Percentiles rank a stretch among this genome's conserved stretches.
phyloP scores from a whole-genome alignment of 164 flowering plant species.

The Paratinospora sagittata region DNA sequence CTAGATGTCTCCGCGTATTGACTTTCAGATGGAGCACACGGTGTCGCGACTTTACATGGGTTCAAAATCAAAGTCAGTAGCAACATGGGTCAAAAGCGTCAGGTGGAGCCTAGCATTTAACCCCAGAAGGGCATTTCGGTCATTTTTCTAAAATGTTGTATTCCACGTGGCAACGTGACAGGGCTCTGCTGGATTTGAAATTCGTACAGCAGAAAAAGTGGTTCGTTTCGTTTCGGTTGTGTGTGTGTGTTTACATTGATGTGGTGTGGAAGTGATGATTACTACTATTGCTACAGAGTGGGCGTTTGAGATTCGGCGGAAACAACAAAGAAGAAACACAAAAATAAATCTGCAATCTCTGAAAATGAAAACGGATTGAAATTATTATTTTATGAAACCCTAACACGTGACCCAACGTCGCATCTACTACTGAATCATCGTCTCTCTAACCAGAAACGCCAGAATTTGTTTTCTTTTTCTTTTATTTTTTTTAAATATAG shows the following conservation, averaged over 20 bases:
- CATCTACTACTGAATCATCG: neutral
- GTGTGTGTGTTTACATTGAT: too few relatives aligned
- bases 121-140: neutral
- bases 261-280: neutral
- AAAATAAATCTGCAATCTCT: neutral
- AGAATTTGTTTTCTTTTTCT: too few relatives aligned
- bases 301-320: conserved; percentile 6
- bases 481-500: too few relatives aligned
- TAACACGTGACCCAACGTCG: conserved; percentile 2
- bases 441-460: too few relatives aligned
- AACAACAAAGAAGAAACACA: neutral
- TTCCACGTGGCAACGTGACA: too few relatives aligned
- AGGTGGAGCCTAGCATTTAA: too few relatives aligned
- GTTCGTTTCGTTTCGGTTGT: neutral
- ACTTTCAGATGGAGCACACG: neutral
- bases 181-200: too few relatives aligned
- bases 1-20: too few relatives aligned
- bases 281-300: neutral
- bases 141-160: too few relatives aligned
- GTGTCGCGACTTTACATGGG: neutral
- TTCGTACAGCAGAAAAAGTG: too few relatives aligned
- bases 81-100: too few relatives aligned
- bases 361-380: neutral
- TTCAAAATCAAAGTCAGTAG: neutral
- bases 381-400: neutral